Conservation (phyloP, 2,329 filamentous ascomycete species). For the Arthroderma sp. region DNA sequence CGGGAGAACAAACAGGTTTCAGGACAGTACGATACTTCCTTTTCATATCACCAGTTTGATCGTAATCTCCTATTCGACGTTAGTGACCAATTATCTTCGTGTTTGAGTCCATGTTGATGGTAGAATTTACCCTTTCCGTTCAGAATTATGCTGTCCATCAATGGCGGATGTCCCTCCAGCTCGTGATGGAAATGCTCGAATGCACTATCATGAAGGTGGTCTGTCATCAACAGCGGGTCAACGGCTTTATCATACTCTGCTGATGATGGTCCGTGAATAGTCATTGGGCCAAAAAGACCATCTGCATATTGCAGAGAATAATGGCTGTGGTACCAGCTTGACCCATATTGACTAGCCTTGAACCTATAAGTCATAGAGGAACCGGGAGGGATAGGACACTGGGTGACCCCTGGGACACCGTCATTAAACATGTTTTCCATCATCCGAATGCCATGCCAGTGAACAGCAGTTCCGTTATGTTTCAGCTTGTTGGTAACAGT, state of each 20-base stretch:
- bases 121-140: constrained; percentile 14
- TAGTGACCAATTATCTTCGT: not conserved
- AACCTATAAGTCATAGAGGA: constrained; percentile 25
- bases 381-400: constrained; percentile 30
- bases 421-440: constrained; percentile 23
- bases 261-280: constrained; percentile 31
- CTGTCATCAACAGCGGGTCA: constrained; percentile 26
- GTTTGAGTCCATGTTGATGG: not conserved
- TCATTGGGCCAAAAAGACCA: constrained; percentile 24
- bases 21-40: constrained; percentile 1
- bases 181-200: constrained; percentile 10
- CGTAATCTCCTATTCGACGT: not conserved
- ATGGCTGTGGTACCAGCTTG: constrained; percentile 26
- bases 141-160: constrained; percentile 17
- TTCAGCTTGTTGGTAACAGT: constrained; percentile 12
- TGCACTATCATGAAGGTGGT: constrained; percentile 19
- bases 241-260: constrained; percentile 30
- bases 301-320: constrained; percentile 21
- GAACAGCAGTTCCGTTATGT: constrained; percentile 15
- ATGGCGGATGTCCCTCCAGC: constrained; percentile 4
- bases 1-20: constrained; percentile 1
- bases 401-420: constrained; percentile 25
- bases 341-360: constrained; percentile 22
- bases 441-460: constrained; percentile 26
- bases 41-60: constrained; percentile 5